Evolutionary conservation across 2,329 filamentous ascomycete species (phyloP), one percentile per base, ranked within the genome.

Genomic region (Cercospora sp.): DNA sequence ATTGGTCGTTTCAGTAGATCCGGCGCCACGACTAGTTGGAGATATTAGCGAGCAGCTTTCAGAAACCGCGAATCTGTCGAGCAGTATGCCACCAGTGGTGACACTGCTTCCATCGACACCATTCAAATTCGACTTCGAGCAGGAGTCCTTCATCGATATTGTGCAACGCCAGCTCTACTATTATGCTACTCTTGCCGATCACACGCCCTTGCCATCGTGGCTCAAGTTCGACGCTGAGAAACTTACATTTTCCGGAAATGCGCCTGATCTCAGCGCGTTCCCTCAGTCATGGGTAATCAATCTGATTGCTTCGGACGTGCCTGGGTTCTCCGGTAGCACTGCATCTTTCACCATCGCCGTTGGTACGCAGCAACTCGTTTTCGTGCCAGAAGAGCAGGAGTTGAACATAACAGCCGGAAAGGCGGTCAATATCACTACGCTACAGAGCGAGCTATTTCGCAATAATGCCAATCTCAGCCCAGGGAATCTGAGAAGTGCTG

Each of bases 151-250:
- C 77, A 82, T 85, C 51, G 80, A 81, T 0, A 81, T 83, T 3
- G 70, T 76, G 13, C 72, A 74, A 55, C 79, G 80, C 16, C 84
- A 89, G 61, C 87, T 88, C 26, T 81, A 81, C 67, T 97, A 93
- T 78, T 94, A 95, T 76, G 91, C 92, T 8, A 88, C 90, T 3
- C 90, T 91, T 3, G 84, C 84, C 5, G 87, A 94, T 75, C 91
- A 91, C 75, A 91, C 91, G n/a, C 93, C 93, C 40, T 81, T 97
- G 40, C 93, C 93, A 21, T 89, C 92, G 0, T 97, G 93, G 93
- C 82, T 97, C 55, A 81, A 82, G n/a, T 97, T 97, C 75, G 86
- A 95, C 72, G 77, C 85, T 0, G 77, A 77, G 1, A 83, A 80
- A 0, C 81, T 97, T 45, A 85, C 84, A 0, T 96, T 97, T 74